A percentile compares a stretch with the other conserved stretches of the same genome.
Evolutionary conservation across 225 moss, liverwort and hornwort species (phyloP).

Genomic region (Climacium dendroides): DNA sequence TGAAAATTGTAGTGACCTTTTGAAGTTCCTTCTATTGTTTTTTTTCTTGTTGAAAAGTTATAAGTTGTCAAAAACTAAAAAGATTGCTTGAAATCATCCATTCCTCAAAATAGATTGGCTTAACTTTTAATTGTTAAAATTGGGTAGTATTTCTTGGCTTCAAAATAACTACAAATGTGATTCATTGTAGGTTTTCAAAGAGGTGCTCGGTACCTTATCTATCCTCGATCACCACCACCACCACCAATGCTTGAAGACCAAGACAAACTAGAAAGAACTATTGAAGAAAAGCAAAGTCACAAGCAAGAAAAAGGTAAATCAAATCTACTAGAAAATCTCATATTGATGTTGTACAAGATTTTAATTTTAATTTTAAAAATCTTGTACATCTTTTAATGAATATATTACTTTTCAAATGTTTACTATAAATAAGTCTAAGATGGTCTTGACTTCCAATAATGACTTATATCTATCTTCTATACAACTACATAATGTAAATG

Average conservation of each 20-base stretch:
- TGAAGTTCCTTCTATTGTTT: not conserved
- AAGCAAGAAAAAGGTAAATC: not conserved
- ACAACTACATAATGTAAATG: too few species aligned
- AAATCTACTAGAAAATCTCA: accelerated
- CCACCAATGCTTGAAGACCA: not conserved
- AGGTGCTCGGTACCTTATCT: not conserved
- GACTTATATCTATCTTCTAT: too few species aligned
- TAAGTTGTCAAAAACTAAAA: accelerated
- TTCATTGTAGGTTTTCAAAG: not conserved
- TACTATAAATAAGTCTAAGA: not conserved
- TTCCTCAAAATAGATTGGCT: accelerated
- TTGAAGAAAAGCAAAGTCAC: accelerated
- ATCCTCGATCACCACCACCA: not conserved
- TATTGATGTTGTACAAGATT: too few species aligned
- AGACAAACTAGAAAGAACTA: accelerated
- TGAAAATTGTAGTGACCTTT: not conserved
- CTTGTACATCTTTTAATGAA: accelerated
- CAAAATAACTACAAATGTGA: not conserved
- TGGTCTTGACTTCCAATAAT: not conserved
- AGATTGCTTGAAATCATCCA: not conserved
- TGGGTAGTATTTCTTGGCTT: not conserved
- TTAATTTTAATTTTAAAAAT: too few species aligned
- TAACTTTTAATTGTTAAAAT: accelerated
- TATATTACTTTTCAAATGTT: not conserved
- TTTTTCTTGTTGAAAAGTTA: not conserved